A percentile compares a stretch with the other conserved stretches of the same genome.
These are phyloP conservation scores for Mucor lusitanicus DNA, from an alignment of 371 early-diverging fungal genomes.

Conservation along the genomic window DNA sequence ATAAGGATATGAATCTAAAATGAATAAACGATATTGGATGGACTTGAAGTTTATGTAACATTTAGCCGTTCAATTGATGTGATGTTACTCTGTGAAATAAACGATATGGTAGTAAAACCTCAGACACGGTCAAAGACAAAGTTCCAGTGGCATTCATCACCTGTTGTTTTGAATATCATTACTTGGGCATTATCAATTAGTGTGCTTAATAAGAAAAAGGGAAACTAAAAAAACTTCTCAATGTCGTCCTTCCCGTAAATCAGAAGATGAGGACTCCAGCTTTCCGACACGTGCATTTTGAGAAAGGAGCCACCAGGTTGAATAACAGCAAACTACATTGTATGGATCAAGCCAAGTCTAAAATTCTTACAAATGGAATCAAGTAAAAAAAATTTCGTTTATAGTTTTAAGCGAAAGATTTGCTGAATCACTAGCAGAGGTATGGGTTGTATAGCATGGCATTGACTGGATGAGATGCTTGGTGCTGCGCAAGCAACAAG, in stretches of 20 bases:
- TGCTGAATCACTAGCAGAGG: neutral
- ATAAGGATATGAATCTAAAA: neutral
- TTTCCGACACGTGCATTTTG: conserved; percentile 3
- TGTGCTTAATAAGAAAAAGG: neutral
- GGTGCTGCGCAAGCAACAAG: neutral
- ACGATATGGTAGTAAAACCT: neutral
- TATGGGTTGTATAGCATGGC: neutral
- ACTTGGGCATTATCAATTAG: neutral
- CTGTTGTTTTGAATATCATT: neutral
- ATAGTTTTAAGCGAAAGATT: conserved; percentile 10
- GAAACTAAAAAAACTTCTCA: neutral
- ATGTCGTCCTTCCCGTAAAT: neutral
- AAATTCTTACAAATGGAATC: neutral
- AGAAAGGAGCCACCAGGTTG: neutral
- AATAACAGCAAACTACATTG: conserved; percentile 1
- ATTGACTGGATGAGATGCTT: neutral
- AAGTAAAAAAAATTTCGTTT: conserved; percentile 13
- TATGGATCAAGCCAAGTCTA: neutral
- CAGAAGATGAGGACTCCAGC: neutral
- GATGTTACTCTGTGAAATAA: neutral
- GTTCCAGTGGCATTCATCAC: neutral
- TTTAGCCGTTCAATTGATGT: neutral
- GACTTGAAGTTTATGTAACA: neutral
- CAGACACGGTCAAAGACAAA: neutral
- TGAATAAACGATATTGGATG: neutral